A percentile compares a stretch with the other conserved stretches of the same genome.
Evolutionary conservation across 2,329 filamentous ascomycete species (phyloP).

Genomic region (Amphichorda felina): DNA sequence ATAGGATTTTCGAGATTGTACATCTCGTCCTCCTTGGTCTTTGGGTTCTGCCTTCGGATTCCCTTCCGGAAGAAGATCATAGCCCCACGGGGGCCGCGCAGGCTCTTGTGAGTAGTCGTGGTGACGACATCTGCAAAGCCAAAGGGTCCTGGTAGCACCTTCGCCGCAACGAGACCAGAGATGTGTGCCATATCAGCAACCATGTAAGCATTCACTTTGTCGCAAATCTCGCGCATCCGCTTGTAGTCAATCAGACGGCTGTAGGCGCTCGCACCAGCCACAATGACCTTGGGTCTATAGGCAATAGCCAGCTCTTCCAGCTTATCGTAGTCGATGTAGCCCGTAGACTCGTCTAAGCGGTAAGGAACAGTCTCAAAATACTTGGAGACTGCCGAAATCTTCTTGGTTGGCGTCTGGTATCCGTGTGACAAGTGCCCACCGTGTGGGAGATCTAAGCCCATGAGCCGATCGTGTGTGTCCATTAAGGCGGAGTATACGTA

Average conservation of each 20-base stretch:
- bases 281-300: conserved; percentile 91
- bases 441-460: conserved; percentile 94
- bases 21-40: conserved; percentile 73
- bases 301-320: conserved; percentile 77
- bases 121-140: conserved; percentile 87
- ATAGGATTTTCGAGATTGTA: conserved; percentile 92
- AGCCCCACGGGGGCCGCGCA: conserved; percentile 87
- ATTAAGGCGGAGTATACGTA: conserved; percentile 95
- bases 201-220: conserved; percentile 87
- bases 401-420: conserved; percentile 87
- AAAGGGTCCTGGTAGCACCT: conserved; percentile 85
- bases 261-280: conserved; percentile 92
- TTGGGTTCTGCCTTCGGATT: conserved; percentile 68
- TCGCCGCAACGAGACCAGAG: conserved; percentile 84
- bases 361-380: conserved; percentile 99
- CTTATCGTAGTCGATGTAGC: conserved; percentile 88
- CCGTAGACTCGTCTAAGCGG: conserved; percentile 78
- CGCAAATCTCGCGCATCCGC: conserved; percentile 79
- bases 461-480: conserved; percentile 85
- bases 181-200: conserved; percentile 97
- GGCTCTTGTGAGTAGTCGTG: conserved; percentile 94
- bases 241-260: conserved; percentile 92
- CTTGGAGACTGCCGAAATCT: conserved; percentile 97
- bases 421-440: conserved; percentile 94
- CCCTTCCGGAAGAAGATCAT: conserved; percentile 99